Evolutionary conservation across 2,329 filamentous ascomycete genomes (phyloP).

Genomic region (Fusarium annulatum): DNA sequence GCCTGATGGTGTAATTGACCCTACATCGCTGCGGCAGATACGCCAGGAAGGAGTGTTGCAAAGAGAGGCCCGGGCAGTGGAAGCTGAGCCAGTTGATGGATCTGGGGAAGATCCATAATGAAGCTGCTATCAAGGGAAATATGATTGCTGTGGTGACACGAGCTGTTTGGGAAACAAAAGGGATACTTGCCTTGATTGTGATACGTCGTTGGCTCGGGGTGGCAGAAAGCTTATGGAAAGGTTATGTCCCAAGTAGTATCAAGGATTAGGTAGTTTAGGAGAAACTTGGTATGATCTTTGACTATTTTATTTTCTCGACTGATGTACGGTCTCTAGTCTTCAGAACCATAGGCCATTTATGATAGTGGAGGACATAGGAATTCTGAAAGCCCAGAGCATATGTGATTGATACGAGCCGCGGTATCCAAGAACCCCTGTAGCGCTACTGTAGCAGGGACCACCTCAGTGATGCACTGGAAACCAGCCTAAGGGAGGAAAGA

Average conservation of each 20-base stretch:
- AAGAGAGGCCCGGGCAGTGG: not conserved
- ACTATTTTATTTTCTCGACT: not conserved
- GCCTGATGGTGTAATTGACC: constrained; percentile 6
- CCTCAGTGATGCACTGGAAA: not conserved
- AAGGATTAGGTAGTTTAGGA: too few relatives aligned
- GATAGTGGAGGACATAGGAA: not conserved
- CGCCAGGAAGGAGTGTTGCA: not conserved
- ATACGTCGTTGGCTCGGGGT: not conserved
- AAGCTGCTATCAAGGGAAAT: not conserved
- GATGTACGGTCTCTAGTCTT: not conserved
- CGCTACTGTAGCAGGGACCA: constrained; percentile 15
- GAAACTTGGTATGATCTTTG: not conserved
- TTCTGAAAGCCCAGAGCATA: not conserved
- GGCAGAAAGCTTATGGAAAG: not conserved
- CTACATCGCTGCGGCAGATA: not conserved
- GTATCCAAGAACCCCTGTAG: constrained; percentile 22
- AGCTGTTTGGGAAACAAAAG: not conserved
- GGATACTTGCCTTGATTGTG: not conserved
- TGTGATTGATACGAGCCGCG: constrained; percentile 24
- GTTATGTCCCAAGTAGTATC: not conserved
- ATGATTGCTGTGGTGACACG: not conserved
- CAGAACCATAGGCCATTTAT: not conserved
- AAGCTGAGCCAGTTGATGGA: not conserved
- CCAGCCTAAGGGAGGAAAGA: too few relatives aligned
- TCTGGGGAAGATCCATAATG: not conserved